phyloP scores from a whole-genome alignment of 805 yeast genomes.

The Hemisphaericaspora nanyangensis region DNA sequence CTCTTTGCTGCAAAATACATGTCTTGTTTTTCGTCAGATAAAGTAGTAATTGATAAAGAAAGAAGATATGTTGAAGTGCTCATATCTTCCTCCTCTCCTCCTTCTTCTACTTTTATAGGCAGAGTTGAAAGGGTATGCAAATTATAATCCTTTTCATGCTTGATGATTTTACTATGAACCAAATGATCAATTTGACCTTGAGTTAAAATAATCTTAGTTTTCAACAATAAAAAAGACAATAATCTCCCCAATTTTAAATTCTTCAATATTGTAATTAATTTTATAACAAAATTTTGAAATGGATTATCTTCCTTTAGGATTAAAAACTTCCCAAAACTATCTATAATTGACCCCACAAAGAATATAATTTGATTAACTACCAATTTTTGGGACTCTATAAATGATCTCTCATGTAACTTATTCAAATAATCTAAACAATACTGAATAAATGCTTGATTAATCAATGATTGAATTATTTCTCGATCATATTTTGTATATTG shows the following conservation, averaged over 20 bases:
- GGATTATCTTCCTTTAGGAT: background rate
- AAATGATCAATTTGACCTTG: constrained; percentile 4
- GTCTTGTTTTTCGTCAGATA: constrained; percentile 2
- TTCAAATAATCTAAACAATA: constrained; percentile 11
- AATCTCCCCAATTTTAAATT: constrained; percentile 10
- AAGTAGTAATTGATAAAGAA: constrained; percentile 1
- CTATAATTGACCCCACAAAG: constrained; percentile 9
- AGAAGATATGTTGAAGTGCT: background rate
- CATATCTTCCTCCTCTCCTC: background rate
- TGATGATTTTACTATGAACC: constrained; percentile 1
- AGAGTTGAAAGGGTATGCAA: background rate
- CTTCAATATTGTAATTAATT: constrained; percentile 7
- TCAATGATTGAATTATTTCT: constrained; percentile 9
- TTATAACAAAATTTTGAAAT: constrained; percentile 8
- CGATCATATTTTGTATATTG: constrained; percentile 1
- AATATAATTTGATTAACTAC: constrained; percentile 10
- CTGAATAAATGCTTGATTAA: constrained; percentile 10
- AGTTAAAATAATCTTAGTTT: constrained; percentile 7
- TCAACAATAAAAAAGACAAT: constrained; percentile 12
- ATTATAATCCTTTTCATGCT: background rate
- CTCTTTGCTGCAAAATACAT: constrained; percentile 15
- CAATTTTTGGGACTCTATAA: background rate
- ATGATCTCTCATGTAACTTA: constrained; percentile 2
- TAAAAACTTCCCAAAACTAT: constrained; percentile 3
- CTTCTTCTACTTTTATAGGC: background rate